Conservation (phyloP, 1,284 basidiomycete species). For the Malassezia yamatoensis region DNA sequence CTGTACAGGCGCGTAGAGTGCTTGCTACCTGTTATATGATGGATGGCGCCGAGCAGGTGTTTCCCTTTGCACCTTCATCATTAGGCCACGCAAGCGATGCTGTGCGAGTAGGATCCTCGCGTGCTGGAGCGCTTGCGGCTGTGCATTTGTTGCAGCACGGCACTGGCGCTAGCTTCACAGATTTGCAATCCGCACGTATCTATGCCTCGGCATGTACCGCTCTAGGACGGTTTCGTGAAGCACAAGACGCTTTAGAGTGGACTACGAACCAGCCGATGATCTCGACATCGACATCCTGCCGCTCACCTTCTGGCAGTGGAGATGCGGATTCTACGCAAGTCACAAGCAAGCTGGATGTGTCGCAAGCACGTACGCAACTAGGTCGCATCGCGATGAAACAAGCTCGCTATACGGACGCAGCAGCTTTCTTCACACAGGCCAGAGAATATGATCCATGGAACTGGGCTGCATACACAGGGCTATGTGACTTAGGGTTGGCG, state of each 20-base stretch:
- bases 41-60: slow-evolving; percentile 30
- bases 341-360: background rate
- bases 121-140: slow-evolving; percentile 30
- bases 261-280: slow-evolving; percentile 4
- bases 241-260: slow-evolving; percentile 25
- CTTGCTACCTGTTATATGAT: slow-evolving; percentile 31
- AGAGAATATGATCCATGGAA: slow-evolving; percentile 28
- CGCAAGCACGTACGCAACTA: slow-evolving; percentile 27
- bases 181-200: slow-evolving; percentile 29
- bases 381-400: slow-evolving; percentile 25
- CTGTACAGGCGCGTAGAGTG: slow-evolving; percentile 23
- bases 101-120: slow-evolving; percentile 18
- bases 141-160: slow-evolving; percentile 38
- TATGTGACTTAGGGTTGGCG: slow-evolving; percentile 28
- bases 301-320: too few relatives aligned
- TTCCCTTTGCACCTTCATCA: slow-evolving; percentile 34
- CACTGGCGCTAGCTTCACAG: slow-evolving; percentile 25
- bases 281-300: slow-evolving; percentile 3
- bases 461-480: slow-evolving; percentile 36
- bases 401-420: slow-evolving; percentile 23
- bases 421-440: slow-evolving; percentile 20
- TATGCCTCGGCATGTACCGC: slow-evolving; percentile 33
- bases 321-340: slow-evolving; percentile 18
- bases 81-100: slow-evolving; percentile 19
- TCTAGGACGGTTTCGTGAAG: slow-evolving; percentile 29